Evolutionary conservation across 2,329 filamentous ascomycete genomes (phyloP), one percentile per base, ranked within the genome.

Genomic region (Acephala macrosclerotiorum): DNA sequence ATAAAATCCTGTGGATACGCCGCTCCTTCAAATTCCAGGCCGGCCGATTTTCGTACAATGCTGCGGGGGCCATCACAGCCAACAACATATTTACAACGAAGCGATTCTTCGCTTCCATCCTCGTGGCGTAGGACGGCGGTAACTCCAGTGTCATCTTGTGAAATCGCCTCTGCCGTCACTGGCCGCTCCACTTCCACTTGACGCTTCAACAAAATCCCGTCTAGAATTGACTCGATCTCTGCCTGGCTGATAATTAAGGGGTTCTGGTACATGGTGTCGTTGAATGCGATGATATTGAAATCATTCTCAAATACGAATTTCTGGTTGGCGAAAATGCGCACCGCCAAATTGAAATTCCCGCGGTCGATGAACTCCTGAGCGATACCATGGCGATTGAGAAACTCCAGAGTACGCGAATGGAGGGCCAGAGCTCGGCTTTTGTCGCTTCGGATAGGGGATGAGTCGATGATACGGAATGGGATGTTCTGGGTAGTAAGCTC

Each of bases 61-160:
- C 82, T 85, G 20, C 81, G 80, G 0, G 83, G 81, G 1, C 85
- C 85, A 47, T 87, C 85, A 6, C 84, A 84, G 1, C 83, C 85
- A 2, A 85, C 78, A 3, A 80, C 79, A 61, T 83, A 87, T 11
- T 74, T 70, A 67, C 77, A 72, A 67, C 74, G 72, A 60, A 81
- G 25, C 69, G 35, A 71, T 36, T 77, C 72, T 20, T 66, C 73
- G 0, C 60, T 63, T 12, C 67, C 68, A 62, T 71, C 61, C 62
- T 3, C 66, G 64, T 33, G 69, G 47, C 20, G 67, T 12, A 80
- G 47, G 1, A 56, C 68, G 1, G 73, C 74, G n/a, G 69, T 73
- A 3, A 76, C 77, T 1, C 74, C 74, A 8, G 68, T 60, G 8
- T 71, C 69, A 29, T 78, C 74, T 47, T 78, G 76, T 33, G 65